A percentile compares a stretch with the other conserved stretches of the same genome.
phyloP scores from a whole-genome alignment of 768 basidiomycete species.

The Lentinula edodes region DNA sequence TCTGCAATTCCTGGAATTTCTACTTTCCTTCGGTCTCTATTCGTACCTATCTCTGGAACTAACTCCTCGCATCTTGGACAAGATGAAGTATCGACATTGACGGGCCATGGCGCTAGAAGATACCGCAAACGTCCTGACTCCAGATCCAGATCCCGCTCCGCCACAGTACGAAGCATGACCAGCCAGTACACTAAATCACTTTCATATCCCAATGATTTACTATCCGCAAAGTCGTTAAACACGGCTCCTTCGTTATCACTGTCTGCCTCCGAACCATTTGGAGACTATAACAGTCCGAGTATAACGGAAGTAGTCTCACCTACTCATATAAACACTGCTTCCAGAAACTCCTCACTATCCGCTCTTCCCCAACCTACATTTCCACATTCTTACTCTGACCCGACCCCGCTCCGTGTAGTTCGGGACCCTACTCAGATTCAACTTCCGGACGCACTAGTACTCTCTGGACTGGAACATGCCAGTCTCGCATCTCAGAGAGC shows the following conservation, averaged over 20 bases:
- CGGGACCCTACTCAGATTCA: constrained; percentile 17
- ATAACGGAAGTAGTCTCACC: background rate
- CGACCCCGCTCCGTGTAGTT: constrained; percentile 19
- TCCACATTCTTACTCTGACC: constrained; percentile 30
- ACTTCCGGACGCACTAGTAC: constrained; percentile 56
- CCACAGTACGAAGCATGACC: constrained; percentile 1
- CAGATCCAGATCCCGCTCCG: background rate
- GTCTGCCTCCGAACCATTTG: constrained; percentile 11
- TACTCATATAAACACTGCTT: constrained; percentile 2
- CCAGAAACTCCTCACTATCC: constrained; percentile 7
- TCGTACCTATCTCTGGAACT: constrained; percentile 22
- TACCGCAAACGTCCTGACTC: constrained; percentile 5
- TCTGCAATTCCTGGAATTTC: constrained; percentile 13
- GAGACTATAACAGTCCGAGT: constrained; percentile 7
- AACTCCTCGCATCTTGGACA: constrained; percentile 11
- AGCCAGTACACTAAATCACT: constrained; percentile 22
- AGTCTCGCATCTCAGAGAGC: constrained; percentile 50
- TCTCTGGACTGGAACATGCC: constrained; percentile 68
- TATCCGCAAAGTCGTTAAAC: constrained; percentile 7
- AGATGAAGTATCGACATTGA: constrained; percentile 6
- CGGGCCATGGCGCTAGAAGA: background rate
- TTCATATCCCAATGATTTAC: constrained; percentile 29
- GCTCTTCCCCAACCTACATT: constrained; percentile 13
- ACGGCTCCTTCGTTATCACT: background rate
- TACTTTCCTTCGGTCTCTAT: constrained; percentile 31